Conservation (phyloP, 257 asterid genomes). For the Coffea eugenioides region DNA sequence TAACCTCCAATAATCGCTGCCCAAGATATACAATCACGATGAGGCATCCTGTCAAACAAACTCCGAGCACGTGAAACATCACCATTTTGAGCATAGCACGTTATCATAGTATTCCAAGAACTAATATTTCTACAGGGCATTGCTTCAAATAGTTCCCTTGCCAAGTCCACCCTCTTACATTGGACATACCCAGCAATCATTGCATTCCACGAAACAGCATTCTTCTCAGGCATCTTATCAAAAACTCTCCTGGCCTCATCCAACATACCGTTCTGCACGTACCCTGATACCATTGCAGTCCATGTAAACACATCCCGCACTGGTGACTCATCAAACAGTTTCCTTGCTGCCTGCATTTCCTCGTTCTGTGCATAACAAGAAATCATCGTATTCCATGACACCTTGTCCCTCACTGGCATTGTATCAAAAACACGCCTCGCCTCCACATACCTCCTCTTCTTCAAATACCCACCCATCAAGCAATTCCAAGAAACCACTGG, state of each 20-base stretch:
- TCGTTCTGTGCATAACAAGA: slow-evolving; percentile 82
- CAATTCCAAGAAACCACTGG: slow-evolving; percentile 91
- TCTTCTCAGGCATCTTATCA: slow-evolving; percentile 78
- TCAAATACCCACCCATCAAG: slow-evolving; percentile 90
- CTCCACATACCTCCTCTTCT: slow-evolving; percentile 67
- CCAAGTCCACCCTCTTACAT: slow-evolving; percentile 63
- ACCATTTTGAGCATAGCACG: slow-evolving; percentile 77
- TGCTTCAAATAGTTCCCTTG: slow-evolving; percentile 68
- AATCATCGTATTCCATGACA: slow-evolving; percentile 89
- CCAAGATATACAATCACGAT: slow-evolving; percentile 87
- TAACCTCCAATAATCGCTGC: slow-evolving; percentile 90
- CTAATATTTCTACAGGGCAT: slow-evolving; percentile 76
- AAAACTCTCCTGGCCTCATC: slow-evolving; percentile 70
- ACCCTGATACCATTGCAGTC: slow-evolving; percentile 91
- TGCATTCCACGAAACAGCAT: slow-evolving; percentile 85
- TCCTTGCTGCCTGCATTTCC: slow-evolving; percentile 58
- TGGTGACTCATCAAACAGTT: slow-evolving; percentile 69
- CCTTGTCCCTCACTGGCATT: slow-evolving; percentile 75
- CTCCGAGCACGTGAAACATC: slow-evolving; percentile 58
- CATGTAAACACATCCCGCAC: slow-evolving; percentile 71
- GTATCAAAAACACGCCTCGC: slow-evolving; percentile 60
- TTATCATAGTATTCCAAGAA: slow-evolving; percentile 94
- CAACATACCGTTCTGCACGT: slow-evolving; percentile 72
- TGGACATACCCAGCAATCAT: slow-evolving; percentile 90
- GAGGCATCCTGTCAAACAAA: slow-evolving; percentile 69